Percentiles rank a stretch among this genome's conserved stretches.
These are phyloP conservation scores for Psilocybe cyanescens DNA, from an alignment of 768 basidiomycete species.

Conservation along the genomic window DNA sequence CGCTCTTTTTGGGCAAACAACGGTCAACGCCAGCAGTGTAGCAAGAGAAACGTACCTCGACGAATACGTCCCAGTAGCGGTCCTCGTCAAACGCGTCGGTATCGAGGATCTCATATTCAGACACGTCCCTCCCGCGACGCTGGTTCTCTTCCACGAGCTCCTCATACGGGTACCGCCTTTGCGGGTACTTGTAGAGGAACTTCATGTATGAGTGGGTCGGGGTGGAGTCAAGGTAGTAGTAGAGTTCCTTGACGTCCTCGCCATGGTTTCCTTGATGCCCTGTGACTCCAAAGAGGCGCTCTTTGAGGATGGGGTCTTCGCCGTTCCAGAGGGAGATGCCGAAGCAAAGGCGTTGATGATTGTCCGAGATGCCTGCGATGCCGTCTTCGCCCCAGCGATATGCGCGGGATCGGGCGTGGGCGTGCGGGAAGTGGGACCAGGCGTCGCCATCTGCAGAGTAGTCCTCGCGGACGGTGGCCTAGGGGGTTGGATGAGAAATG, in stretches of 20 bases:
- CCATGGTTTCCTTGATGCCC: conserved; percentile 99
- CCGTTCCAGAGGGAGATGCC: conserved; percentile 94
- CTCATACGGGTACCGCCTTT: conserved; percentile 91
- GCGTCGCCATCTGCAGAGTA: conserved; percentile 97
- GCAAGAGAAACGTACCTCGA: conserved; percentile 68
- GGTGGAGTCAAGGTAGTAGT: conserved; percentile 98
- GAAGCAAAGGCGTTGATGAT: conserved; percentile 93
- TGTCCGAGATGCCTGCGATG: conserved; percentile 96
- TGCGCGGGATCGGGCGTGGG: conserved; percentile 89
- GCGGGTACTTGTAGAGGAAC: conserved; percentile 98
- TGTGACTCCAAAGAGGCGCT: conserved; percentile 94
- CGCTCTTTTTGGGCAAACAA: no score
- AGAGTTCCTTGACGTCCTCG: conserved; percentile 98
- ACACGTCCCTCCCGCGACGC: conserved; percentile 80
- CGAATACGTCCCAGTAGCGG: conserved; percentile 97
- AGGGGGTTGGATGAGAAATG: neutral
- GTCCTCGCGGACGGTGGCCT: conserved; percentile 99
- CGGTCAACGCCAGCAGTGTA: no score
- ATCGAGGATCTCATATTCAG: conserved; percentile 94
- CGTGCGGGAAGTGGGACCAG: conserved; percentile 95
- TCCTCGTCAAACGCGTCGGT: conserved; percentile 91
- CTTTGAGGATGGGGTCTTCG: conserved; percentile 92
- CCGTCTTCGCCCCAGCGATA: conserved; percentile 99
- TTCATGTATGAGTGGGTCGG: conserved; percentile 99
- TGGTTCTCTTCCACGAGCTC: conserved; percentile 86